Evolutionary conservation across 768 basidiomycete genomes (phyloP).

Genomic region (Hypholoma sublateritium): DNA sequence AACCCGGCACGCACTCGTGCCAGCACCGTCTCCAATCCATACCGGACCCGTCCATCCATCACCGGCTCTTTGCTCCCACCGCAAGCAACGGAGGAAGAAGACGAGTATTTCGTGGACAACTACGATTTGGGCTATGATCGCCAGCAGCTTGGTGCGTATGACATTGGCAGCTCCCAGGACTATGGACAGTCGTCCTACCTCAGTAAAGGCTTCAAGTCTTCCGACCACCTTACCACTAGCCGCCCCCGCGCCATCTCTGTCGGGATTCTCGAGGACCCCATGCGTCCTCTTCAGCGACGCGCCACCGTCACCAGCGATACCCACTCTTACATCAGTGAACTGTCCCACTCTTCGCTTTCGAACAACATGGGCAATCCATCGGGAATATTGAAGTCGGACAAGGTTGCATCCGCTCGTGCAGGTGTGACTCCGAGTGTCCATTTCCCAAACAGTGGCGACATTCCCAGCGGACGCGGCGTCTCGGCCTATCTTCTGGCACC

Average conservation of each 20-base stretch:
- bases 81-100: conserved; percentile 73
- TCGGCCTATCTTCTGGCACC: conserved; percentile 72
- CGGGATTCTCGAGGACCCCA: conserved; percentile 81
- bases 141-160: conserved; percentile 65
- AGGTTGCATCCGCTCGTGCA: conserved; percentile 44
- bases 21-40: conserved; percentile 93
- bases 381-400: conserved; percentile 65
- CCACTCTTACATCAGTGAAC: conserved; percentile 59
- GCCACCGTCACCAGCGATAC: conserved; percentile 49
- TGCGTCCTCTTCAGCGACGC: conserved; percentile 67
- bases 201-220: conserved; percentile 70
- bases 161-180: conserved; percentile 48
- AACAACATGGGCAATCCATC: conserved; percentile 42
- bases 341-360: conserved; percentile 41
- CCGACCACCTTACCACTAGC: conserved; percentile 62
- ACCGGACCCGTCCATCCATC: conserved; percentile 63
- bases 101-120: conserved; percentile 61
- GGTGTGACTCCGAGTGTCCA: conserved; percentile 58
- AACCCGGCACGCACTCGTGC: conserved; percentile 83
- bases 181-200: conserved; percentile 61
- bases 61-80: conserved; percentile 63
- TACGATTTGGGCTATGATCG: conserved; percentile 54
- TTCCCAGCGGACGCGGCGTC: conserved; percentile 48
- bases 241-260: conserved; percentile 86
- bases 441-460: conserved; percentile 61